phyloP scores from a whole-genome alignment of 2,329 filamentous ascomycete genomes.

The Phoma sp. region DNA sequence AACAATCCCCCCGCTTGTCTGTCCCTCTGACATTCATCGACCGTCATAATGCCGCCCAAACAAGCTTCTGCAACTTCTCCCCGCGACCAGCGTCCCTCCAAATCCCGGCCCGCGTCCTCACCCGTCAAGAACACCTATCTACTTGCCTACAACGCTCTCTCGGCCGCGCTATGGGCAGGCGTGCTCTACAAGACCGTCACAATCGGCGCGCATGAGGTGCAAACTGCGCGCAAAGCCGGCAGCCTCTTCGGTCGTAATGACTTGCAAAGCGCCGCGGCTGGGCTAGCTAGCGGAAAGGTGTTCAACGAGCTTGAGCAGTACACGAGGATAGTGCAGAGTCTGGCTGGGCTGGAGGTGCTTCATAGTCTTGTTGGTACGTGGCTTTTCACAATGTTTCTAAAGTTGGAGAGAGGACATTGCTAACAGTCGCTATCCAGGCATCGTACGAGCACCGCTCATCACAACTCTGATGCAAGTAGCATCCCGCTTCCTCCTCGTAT shows the following conservation, averaged over 20 bases:
- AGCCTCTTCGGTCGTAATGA: slow-evolving; percentile 21
- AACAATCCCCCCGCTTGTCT: not conserved
- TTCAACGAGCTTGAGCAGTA: slow-evolving; percentile 69
- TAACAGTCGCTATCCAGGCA: slow-evolving; percentile 57
- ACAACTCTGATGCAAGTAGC: slow-evolving; percentile 92
- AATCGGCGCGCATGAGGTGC: slow-evolving; percentile 49
- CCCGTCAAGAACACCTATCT: slow-evolving; percentile 65
- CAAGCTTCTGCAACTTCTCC: slow-evolving; percentile 4
- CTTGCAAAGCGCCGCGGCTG: slow-evolving; percentile 19
- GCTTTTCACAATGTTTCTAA: not conserved
- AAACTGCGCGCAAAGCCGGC: slow-evolving; percentile 21
- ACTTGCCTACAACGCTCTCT: slow-evolving; percentile 82
- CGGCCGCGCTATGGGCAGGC: slow-evolving; percentile 76
- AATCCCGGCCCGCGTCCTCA: slow-evolving; percentile 5
- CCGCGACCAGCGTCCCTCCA: slow-evolving; percentile 4
- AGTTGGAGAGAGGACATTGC: not conserved
- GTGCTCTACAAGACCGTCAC: slow-evolving; percentile 74
- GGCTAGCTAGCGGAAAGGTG: slow-evolving; percentile 55
- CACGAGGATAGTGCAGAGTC: slow-evolving; percentile 80
- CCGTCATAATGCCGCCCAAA: slow-evolving; percentile 29
- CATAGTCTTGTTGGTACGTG: slow-evolving; percentile 77
- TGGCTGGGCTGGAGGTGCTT: slow-evolving; percentile 81
- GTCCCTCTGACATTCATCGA: not conserved
- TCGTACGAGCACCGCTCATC: slow-evolving; percentile 83
- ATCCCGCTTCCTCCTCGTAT: slow-evolving; percentile 85